Percentiles rank a stretch among this genome's conserved stretches.
Conservation (phyloP, 768 basidiomycete genomes). For the Sarcomyxa edulis region DNA sequence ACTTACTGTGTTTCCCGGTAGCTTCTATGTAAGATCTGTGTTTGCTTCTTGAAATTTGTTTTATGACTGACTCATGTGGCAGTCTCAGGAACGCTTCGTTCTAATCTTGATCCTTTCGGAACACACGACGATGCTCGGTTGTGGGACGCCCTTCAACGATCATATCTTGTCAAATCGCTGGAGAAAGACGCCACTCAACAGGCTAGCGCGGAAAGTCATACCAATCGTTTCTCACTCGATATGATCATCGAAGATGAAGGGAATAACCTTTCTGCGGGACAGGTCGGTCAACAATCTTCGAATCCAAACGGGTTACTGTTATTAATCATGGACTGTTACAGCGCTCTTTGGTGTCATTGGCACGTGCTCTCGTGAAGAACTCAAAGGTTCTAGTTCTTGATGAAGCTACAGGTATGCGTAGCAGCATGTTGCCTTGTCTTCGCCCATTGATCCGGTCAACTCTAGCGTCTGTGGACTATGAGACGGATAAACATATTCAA, state of each 20-base stretch:
- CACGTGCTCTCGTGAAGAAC: conserved; percentile 85
- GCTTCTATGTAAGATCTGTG: not conserved
- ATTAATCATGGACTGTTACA: conserved; percentile 20
- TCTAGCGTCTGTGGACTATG: conserved; percentile 77
- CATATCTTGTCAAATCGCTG: conserved; percentile 55
- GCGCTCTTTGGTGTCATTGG: conserved; percentile 82
- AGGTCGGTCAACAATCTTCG: conserved; percentile 29
- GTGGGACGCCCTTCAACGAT: conserved; percentile 84
- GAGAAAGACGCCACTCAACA: conserved; percentile 32
- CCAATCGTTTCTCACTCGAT: conserved; percentile 68
- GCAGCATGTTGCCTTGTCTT: not conserved
- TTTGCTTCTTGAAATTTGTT: conserved; percentile 7
- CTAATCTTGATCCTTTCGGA: conserved; percentile 88
- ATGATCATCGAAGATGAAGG: conserved; percentile 85
- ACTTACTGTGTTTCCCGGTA: conserved; percentile 46
- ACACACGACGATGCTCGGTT: conserved; percentile 73
- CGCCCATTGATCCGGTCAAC: conserved; percentile 3
- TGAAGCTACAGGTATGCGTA: conserved; percentile 67
- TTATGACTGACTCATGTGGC: too few relatives aligned
- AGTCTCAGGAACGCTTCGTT: conserved; percentile 78
- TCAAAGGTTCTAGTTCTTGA: conserved; percentile 83
- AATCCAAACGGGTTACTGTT: not conserved
- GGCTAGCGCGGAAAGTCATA: conserved; percentile 44
- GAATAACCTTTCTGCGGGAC: conserved; percentile 73
- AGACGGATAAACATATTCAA: conserved; percentile 89